Percentiles rank a stretch among this genome's conserved stretches.
phyloP scores from a whole-genome alignment of 1,284 basidiomycete species.

The Apiotrichum veenhuisii region DNA sequence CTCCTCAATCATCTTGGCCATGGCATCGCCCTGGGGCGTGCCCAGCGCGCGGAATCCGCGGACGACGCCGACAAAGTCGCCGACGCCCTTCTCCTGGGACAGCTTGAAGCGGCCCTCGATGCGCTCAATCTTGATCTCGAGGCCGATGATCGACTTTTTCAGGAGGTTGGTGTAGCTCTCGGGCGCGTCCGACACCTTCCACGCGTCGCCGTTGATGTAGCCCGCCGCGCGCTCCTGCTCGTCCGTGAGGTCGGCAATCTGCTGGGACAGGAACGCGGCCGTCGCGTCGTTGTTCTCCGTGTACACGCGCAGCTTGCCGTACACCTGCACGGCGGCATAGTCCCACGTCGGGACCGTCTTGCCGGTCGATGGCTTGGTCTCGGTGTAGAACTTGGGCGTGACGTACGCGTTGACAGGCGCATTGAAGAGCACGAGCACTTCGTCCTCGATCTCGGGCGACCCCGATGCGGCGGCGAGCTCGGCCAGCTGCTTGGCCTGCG shows the following conservation, averaged over 20 bases:
- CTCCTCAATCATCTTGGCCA: conserved; percentile 40
- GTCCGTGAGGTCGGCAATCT: conserved; percentile 37
- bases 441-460: conserved; percentile 24
- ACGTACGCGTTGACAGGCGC: conserved; percentile 44
- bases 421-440: conserved; percentile 47
- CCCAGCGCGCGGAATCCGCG: conserved; percentile 40
- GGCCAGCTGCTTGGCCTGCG: conserved; percentile 42
- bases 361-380: conserved; percentile 44
- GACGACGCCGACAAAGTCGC: conserved; percentile 48
- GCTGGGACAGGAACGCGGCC: conserved; percentile 31
- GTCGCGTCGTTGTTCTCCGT: conserved; percentile 21
- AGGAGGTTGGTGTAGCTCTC: conserved; percentile 44
- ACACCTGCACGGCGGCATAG: conserved; percentile 48
- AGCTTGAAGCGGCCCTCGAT: conserved; percentile 51
- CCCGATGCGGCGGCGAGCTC: conserved; percentile 13
- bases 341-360: conserved; percentile 51
- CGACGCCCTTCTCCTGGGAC: conserved; percentile 44
- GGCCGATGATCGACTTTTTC: conserved; percentile 49
- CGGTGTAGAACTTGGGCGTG: conserved; percentile 44
- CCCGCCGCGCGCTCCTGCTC: conserved; percentile 24
- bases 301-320: conserved; percentile 38
- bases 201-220: conserved; percentile 23
- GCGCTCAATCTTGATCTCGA: conserved; percentile 46
- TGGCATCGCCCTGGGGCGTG: conserved; percentile 29
- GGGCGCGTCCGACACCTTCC: conserved; percentile 50